These are phyloP conservation scores for Rasamsonia emersonii DNA, from an alignment of 2,329 filamentous ascomycete genomes.

Conservation along the genomic window DNA sequence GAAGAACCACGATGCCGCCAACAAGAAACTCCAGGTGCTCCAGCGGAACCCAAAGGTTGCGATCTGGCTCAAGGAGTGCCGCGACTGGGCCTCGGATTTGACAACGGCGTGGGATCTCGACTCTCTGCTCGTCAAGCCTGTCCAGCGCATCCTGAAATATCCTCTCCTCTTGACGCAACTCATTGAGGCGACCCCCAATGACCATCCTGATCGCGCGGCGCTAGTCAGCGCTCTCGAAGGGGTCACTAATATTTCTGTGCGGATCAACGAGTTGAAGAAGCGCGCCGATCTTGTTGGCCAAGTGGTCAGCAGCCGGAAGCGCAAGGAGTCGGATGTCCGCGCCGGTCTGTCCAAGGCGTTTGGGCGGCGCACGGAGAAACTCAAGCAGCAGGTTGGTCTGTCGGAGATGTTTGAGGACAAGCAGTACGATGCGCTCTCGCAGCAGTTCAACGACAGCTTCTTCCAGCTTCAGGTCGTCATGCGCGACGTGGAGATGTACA, in stretches of 20 bases:
- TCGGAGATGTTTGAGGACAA: conserved; percentile 66
- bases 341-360: conserved; percentile 82
- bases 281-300: conserved; percentile 87
- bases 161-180: conserved; percentile 76
- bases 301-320: conserved; percentile 71
- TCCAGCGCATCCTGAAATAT: conserved; percentile 91
- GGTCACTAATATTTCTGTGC: conserved; percentile 49
- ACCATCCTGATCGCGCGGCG: conserved; percentile 71
- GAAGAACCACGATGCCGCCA: conserved; percentile 57
- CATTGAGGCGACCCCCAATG: conserved; percentile 65
- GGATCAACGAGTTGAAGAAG: conserved; percentile 92
- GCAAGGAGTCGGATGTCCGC: conserved; percentile 81
- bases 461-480: conserved; percentile 86
- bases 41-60: conserved; percentile 50
- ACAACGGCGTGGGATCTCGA: conserved; percentile 93
- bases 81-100: conserved; percentile 82
- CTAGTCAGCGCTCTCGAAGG: conserved; percentile 68
- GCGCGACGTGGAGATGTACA: conserved; percentile 88
- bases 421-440: conserved; percentile 69
- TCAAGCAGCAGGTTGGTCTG: conserved; percentile 61
- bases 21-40: conserved; percentile 47
- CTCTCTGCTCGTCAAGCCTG: conserved; percentile 92
- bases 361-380: conserved; percentile 77
- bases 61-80: conserved; percentile 88
- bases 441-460: conserved; percentile 87